Evolutionary conservation across 352 stramenopile species (phyloP).

Genomic region (Pythium dissimile): DNA sequence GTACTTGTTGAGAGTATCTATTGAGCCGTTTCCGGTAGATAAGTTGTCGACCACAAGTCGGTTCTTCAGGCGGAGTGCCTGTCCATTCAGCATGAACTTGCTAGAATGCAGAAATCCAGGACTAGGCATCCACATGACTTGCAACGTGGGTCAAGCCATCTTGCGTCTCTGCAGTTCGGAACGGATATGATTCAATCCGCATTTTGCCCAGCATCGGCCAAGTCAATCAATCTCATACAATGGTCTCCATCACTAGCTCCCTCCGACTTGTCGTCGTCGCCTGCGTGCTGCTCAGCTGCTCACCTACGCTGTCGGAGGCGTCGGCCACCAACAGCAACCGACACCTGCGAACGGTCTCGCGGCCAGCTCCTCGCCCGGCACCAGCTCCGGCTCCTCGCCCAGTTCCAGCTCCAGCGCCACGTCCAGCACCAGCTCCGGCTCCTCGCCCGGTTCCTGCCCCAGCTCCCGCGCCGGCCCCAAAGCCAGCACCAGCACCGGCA

Average conservation of each 20-base stretch:
- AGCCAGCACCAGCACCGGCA: not conserved
- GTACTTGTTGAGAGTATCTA: no score
- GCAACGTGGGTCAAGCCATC: no score
- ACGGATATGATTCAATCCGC: no score
- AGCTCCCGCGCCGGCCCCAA: not conserved
- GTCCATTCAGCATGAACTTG: no score
- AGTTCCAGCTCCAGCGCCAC: not conserved
- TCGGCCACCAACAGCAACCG: not conserved
- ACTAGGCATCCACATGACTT: no score
- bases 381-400: not conserved
- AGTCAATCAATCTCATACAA: not conserved
- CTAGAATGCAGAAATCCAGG: no score
- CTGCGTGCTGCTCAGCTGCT: not conserved
- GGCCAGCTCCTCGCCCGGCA: not conserved
- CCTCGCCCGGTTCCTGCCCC: no score
- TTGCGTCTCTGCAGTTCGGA: no score
- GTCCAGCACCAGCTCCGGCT: not conserved
- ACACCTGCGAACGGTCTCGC: not conserved
- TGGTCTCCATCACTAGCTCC: not conserved
- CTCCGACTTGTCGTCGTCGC: not conserved
- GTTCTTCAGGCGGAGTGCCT: no score
- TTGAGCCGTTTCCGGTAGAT: no score
- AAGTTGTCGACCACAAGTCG: no score
- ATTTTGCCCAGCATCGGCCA: not conserved
- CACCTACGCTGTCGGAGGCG: not conserved